Evolutionary conservation across 2,329 filamentous ascomycete genomes (phyloP).

Genomic region (Pestalotiopsis sp.): DNA sequence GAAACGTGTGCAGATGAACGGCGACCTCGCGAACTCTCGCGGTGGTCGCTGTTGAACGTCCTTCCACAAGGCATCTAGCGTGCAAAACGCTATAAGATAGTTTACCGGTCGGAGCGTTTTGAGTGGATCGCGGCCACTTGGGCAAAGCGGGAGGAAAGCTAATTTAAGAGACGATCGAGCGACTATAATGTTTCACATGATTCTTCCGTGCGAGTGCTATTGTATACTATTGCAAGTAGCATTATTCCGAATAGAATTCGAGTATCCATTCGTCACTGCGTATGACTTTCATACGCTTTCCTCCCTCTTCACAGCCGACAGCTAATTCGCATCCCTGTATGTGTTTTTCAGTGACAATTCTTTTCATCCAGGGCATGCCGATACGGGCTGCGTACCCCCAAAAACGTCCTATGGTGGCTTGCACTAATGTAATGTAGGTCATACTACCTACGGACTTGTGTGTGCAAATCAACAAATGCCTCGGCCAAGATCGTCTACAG

Average conservation of each 20-base stretch:
- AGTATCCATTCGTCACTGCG: no score
- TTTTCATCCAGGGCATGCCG: background rate
- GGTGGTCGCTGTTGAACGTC: background rate
- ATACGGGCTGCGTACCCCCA: background rate
- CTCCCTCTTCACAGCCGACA: no score
- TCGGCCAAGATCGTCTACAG: background rate
- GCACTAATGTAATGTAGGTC: background rate
- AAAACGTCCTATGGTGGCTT: background rate
- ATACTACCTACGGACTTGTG: background rate
- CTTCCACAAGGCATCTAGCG: conserved; percentile 6
- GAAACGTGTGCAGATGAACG: background rate
- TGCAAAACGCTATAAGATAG: background rate
- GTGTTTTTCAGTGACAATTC: background rate
- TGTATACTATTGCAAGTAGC: no score
- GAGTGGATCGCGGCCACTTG: background rate
- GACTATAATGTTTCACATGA: background rate
- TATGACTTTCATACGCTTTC: no score
- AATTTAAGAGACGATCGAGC: background rate
- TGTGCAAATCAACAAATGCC: background rate
- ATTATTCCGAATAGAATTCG: no score
- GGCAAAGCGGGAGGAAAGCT: background rate
- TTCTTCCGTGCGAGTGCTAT: background rate
- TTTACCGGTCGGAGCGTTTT: background rate
- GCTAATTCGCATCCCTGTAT: no score
- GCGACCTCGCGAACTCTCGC: background rate